phyloP scores from a whole-genome alignment of 768 basidiomycete species.

The Phylloporus arenicola region DNA sequence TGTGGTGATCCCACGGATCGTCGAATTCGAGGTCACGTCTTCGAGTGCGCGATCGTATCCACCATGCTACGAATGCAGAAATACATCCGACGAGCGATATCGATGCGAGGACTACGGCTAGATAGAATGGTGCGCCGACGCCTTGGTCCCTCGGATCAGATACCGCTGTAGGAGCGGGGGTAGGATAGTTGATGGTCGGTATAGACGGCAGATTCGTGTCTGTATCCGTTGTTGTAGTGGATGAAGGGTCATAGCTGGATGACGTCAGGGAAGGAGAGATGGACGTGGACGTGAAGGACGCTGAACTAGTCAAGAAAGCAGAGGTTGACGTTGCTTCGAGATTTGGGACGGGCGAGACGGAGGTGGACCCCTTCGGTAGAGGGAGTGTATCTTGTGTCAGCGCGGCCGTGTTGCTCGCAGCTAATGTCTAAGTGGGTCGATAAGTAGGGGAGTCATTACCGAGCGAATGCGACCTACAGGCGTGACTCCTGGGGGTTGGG shows the following conservation, averaged over 20 bases:
- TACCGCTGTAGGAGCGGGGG: conserved; percentile 20
- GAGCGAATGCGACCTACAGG: conserved; percentile 4
- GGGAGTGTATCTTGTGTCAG: conserved; percentile 2
- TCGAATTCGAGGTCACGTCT: conserved; percentile 31
- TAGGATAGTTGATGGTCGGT: conserved; percentile 20
- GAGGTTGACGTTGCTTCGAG: conserved; percentile 19
- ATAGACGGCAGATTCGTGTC: conserved; percentile 21
- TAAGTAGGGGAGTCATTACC: background rate
- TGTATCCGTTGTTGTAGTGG: conserved; percentile 8
- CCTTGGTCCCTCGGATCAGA: conserved; percentile 19
- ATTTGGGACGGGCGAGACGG: conserved; percentile 12
- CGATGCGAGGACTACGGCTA: conserved; percentile 44
- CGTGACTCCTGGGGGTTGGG: background rate
- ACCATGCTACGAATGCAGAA: conserved; percentile 45
- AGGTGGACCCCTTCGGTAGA: background rate
- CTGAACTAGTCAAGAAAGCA: background rate
- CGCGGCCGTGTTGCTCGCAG: background rate
- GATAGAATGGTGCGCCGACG: conserved; percentile 40
- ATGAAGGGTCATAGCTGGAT: conserved; percentile 6
- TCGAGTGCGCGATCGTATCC: conserved; percentile 38
- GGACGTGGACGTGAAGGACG: conserved; percentile 1
- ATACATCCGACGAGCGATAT: conserved; percentile 43
- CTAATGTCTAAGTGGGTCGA: conserved; percentile 5
- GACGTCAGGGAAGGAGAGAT: conserved; percentile 1
- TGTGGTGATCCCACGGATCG: conserved; percentile 32